Percentiles rank a stretch among this genome's conserved stretches.
Conservation (phyloP, 2,329 filamentous ascomycete genomes). For the Thermothelomyces thermophilus region DNA sequence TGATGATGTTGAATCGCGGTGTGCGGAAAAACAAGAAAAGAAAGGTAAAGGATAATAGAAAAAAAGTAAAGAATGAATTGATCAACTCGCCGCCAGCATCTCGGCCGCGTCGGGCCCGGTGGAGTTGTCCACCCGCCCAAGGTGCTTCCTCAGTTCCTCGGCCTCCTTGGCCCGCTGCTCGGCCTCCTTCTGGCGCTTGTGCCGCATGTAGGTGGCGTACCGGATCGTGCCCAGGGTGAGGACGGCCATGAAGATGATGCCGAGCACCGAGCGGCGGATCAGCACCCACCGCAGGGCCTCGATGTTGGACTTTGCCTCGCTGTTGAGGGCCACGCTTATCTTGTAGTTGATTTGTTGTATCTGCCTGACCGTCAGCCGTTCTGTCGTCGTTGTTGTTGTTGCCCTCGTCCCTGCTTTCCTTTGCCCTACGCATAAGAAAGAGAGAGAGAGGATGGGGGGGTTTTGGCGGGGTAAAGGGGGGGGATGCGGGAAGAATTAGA, state of each 20-base stretch:
- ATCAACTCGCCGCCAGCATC: slow-evolving; percentile 47
- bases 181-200: slow-evolving; percentile 43
- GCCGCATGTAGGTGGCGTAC: slow-evolving; percentile 51
- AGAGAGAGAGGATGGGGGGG: too few relatives aligned
- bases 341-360: slow-evolving; percentile 96
- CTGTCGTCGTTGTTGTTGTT: background rate
- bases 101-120: slow-evolving; percentile 47
- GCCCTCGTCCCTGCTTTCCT: too few relatives aligned
- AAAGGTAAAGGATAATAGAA: too few relatives aligned
- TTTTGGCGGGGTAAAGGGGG: background rate
- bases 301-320: slow-evolving; percentile 85
- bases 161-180: slow-evolving; percentile 35
- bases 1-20: background rate
- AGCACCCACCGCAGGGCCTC: slow-evolving; percentile 85
- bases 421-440: too few relatives aligned
- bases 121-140: slow-evolving; percentile 41
- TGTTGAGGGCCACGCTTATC: slow-evolving; percentile 84
- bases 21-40: too few relatives aligned
- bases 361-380: slow-evolving; percentile 33
- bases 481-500: background rate
- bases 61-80: background rate
- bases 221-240: slow-evolving; percentile 53
- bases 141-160: slow-evolving; percentile 37
- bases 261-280: slow-evolving; percentile 56
- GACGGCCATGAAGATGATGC: slow-evolving; percentile 60